phyloP scores from a whole-genome alignment of 805 yeast species.

The Yarrowia keelungensis region DNA sequence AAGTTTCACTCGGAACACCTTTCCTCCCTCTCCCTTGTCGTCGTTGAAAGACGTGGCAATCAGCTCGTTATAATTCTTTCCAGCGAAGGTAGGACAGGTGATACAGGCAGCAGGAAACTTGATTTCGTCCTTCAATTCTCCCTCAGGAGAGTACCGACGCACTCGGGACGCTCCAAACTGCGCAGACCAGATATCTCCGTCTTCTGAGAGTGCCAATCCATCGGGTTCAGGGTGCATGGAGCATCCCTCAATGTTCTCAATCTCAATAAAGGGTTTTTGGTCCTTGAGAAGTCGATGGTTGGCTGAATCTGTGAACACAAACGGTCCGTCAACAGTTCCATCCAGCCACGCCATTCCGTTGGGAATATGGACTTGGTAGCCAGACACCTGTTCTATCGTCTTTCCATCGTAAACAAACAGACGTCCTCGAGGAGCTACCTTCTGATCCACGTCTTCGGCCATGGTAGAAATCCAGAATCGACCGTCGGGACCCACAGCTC shows the following conservation, averaged over 20 bases:
- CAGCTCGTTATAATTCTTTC: slow-evolving; percentile 61
- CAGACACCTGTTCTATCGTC: slow-evolving; percentile 45
- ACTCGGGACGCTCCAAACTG: slow-evolving; percentile 68
- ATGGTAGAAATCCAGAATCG: slow-evolving; percentile 82
- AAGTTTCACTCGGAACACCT: slow-evolving; percentile 44
- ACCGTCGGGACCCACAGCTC: slow-evolving; percentile 78
- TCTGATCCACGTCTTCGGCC: slow-evolving; percentile 48
- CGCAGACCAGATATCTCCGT: slow-evolving; percentile 66
- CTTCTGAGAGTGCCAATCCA: slow-evolving; percentile 68
- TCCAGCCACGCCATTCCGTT: slow-evolving; percentile 73
- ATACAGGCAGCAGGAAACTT: slow-evolving; percentile 65
- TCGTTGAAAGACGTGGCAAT: slow-evolving; percentile 66
- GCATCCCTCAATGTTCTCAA: slow-evolving; percentile 42
- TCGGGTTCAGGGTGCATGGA: slow-evolving; percentile 65
- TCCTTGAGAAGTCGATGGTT: slow-evolving; percentile 53
- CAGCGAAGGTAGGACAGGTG: slow-evolving; percentile 76
- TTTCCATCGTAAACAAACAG: slow-evolving; percentile 54
- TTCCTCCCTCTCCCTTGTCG: slow-evolving; percentile 46
- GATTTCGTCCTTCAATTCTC: slow-evolving; percentile 60
- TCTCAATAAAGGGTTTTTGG: slow-evolving; percentile 52
- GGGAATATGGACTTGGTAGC: slow-evolving; percentile 60
- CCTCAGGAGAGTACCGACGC: slow-evolving; percentile 59
- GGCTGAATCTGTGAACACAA: slow-evolving; percentile 64
- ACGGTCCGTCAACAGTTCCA: slow-evolving; percentile 46
- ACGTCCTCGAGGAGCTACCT: slow-evolving; percentile 57